These are phyloP conservation scores for Rhodamnia argentea DNA, from an alignment of 345 rosid species.

Conservation along the genomic window DNA sequence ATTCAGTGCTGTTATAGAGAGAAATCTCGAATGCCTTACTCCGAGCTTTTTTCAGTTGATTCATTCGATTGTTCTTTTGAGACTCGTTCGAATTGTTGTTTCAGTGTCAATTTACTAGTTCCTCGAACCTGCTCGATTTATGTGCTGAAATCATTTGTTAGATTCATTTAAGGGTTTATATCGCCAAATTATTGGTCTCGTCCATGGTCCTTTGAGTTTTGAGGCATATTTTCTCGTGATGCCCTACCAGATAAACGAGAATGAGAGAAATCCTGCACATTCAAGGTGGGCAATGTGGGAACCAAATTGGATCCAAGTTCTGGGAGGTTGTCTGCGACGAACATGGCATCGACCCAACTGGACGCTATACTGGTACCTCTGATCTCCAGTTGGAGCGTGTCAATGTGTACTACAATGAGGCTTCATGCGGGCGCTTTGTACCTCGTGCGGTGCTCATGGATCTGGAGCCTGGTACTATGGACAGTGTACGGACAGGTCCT, in stretches of 20 bases:
- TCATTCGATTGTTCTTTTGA: neutral
- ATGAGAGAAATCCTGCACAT: conserved; percentile 47
- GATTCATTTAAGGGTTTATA: neutral
- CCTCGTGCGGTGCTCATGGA: conserved; percentile 30
- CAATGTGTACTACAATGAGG: conserved; percentile 27
- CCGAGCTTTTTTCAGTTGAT: neutral
- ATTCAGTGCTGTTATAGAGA: neutral
- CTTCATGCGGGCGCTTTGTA: conserved; percentile 18
- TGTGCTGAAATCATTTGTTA: neutral
- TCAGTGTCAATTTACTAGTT: neutral
- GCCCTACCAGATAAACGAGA: neutral
- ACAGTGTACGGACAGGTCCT: conserved; percentile 21
- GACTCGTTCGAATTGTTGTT: neutral
- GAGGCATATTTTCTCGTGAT: neutral
- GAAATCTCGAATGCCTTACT: neutral
- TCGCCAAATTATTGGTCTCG: neutral
- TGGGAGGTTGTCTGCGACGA: conserved; percentile 22
- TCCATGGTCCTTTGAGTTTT: neutral
- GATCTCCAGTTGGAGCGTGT: conserved; percentile 24
- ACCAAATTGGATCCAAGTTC: conserved; percentile 27
- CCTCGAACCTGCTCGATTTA: neutral
- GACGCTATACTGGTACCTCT: conserved; percentile 13
- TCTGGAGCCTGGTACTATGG: conserved; percentile 29
- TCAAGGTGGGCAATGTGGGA: conserved; percentile 42
- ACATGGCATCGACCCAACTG: conserved; percentile 23